Conservation (phyloP, 768 basidiomycete species). For the Flagelloscypha sp. region DNA sequence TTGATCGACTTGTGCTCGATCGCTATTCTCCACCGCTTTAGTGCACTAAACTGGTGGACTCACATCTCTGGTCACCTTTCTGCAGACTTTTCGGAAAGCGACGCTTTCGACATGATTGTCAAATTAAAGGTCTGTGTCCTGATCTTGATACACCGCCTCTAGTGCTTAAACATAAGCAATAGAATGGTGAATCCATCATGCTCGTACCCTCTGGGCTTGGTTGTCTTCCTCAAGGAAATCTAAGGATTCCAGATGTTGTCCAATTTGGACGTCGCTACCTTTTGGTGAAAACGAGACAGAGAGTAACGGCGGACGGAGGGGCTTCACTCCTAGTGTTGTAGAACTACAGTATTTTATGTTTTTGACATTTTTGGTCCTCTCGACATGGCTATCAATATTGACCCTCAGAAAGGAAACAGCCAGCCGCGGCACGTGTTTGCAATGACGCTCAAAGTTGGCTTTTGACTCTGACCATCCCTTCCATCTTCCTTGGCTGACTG, state of each 20-base stretch:
- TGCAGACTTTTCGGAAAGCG: slow-evolving; percentile 46
- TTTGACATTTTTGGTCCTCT: too few species aligned
- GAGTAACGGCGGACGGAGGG: slow-evolving; percentile 60
- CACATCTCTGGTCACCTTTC: slow-evolving; percentile 62
- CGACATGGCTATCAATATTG: too few species aligned
- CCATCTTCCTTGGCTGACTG: too few species aligned
- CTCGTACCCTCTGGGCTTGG: slow-evolving; percentile 58
- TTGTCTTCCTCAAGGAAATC: slow-evolving; percentile 22
- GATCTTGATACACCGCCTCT: neutral
- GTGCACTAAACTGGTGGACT: slow-evolving; percentile 70
- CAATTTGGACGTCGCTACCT: slow-evolving; percentile 53
- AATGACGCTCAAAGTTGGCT: too few species aligned
- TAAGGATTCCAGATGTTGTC: slow-evolving; percentile 19
- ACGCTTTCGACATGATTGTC: slow-evolving; percentile 62
- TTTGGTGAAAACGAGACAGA: slow-evolving; percentile 50
- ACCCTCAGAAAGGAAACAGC: too few species aligned
- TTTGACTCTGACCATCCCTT: too few species aligned
- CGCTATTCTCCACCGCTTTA: slow-evolving; percentile 63
- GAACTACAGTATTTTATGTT: too few species aligned
- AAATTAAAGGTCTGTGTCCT: slow-evolving; percentile 42
- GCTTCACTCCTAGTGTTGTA: slow-evolving; percentile 44
- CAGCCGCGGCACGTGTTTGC: too few species aligned
- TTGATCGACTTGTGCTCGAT: slow-evolving; percentile 61
- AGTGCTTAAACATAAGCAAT: slow-evolving; percentile 3
- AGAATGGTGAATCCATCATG: slow-evolving; percentile 70